Evolutionary conservation across 108 stramenopile genomes (phyloP), one percentile per base, ranked within the genome.

Genomic region (Epithemia pelagica): DNA sequence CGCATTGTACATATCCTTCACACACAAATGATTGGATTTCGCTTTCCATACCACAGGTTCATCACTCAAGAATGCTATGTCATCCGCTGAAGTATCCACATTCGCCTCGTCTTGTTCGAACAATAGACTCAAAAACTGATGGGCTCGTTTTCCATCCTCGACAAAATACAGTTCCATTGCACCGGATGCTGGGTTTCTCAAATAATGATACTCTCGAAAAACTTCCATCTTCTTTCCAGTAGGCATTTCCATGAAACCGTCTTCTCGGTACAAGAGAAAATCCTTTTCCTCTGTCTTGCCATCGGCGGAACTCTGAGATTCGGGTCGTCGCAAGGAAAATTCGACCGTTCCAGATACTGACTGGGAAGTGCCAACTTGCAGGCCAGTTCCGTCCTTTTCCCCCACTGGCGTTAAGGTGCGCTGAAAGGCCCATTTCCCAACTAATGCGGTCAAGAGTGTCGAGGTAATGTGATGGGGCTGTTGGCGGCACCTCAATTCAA

Each of bases 161-260:
- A 87, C 83, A 74, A 87, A 87, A 57, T 79, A 87, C 19, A 87
- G 73, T 33, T 84, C 86, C 56, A 87, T 64, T 3, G 60, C 69
- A 51, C 74, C 73, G 70, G 69, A 26, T 3, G 64, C 63, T 1
- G 55, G 20, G 21, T 59, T 56, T 46, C 15, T 5, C 23, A 68
- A 51, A 29, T 87, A 87, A 20, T 87, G 81, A 37, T 87, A 87
- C 62, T 87, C 83, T 32, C 86, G 83, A 74, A 82, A 87, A 0
- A 84, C 86, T 2, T 76, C 78, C 59, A 87, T 67, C 23, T 71
- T 72, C 64, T 87, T 80, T 24, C 74, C 71, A 0, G 81, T 10
- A 10, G 37, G 70, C 15, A 87, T 53, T 58, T 82, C 74, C 29
- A 74, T 84, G 52, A 82, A 60, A 30, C 86, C 86, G 78, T 87